phyloP scores from a whole-genome alignment of 2,329 filamentous ascomycete genomes.

The Didymella pinodella region DNA sequence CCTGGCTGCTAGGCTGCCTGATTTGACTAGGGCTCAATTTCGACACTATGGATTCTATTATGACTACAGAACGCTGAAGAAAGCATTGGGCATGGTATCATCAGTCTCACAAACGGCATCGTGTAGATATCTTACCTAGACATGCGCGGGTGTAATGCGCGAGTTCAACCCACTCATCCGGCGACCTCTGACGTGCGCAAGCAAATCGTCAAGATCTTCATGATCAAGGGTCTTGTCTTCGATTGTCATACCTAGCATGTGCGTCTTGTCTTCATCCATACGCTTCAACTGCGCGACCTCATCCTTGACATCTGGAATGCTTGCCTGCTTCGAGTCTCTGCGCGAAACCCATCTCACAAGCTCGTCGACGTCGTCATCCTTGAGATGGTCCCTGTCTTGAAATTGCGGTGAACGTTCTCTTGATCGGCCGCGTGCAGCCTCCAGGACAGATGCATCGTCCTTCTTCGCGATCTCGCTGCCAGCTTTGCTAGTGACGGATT shows the following conservation, averaged over 20 bases:
- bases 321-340: slow-evolving; percentile 15
- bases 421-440: slow-evolving; percentile 11
- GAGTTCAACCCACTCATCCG: slow-evolving; percentile 3
- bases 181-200: slow-evolving; percentile 13
- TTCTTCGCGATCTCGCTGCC: slow-evolving; percentile 5
- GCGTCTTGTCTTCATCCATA: slow-evolving; percentile 26
- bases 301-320: slow-evolving; percentile 6
- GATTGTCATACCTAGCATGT: slow-evolving; percentile 30
- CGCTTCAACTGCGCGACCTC: slow-evolving; percentile 4
- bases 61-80: not conserved
- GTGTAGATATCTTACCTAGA: not conserved
- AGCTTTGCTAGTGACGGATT: slow-evolving; percentile 24
- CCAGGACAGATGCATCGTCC: slow-evolving; percentile 12
- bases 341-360: slow-evolving; percentile 23
- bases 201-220: slow-evolving; percentile 22
- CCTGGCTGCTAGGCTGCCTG: not conserved
- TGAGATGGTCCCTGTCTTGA: slow-evolving; percentile 1
- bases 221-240: slow-evolving; percentile 26
- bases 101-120: not conserved
- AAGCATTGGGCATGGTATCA: not conserved
- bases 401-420: slow-evolving; percentile 14
- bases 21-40: not conserved
- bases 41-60: not conserved
- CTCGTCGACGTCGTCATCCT: slow-evolving; percentile 22
- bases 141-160: slow-evolving; percentile 13